Conservation (phyloP, 2,329 filamentous ascomycete genomes). For the Fusarium metavorans region DNA sequence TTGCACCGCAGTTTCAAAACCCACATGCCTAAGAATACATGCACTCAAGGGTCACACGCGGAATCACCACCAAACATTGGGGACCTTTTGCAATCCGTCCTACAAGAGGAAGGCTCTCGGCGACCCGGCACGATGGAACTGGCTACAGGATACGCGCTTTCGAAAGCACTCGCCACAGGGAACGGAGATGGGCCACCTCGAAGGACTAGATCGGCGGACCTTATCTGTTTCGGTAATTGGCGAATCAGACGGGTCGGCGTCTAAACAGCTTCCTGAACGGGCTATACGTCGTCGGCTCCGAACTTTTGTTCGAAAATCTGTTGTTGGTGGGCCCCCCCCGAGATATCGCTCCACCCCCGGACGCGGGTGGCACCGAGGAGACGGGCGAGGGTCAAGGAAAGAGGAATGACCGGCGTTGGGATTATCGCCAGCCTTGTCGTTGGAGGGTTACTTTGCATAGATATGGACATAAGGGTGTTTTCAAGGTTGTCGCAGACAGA, state of each 20-base stretch:
- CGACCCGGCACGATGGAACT: background rate
- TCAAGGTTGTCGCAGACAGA: background rate
- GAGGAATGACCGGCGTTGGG: background rate
- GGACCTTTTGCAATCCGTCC: conserved; percentile 1
- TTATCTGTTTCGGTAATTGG: conserved; percentile 4
- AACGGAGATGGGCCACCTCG: background rate
- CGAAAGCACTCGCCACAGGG: background rate
- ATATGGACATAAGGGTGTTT: background rate
- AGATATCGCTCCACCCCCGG: conserved; percentile 30
- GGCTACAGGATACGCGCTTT: background rate
- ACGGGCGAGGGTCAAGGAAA: conserved; percentile 11
- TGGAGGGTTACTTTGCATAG: conserved; percentile 19
- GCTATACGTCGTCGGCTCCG: conserved; percentile 8
- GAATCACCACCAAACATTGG: background rate
- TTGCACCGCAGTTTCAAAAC: background rate
- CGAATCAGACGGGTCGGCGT: background rate
- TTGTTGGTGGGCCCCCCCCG: background rate
- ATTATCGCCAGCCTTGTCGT: conserved; percentile 4
- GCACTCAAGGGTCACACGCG: background rate
- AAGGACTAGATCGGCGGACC: conserved; percentile 7
- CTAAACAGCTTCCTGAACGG: conserved; percentile 28
- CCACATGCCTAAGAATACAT: background rate
- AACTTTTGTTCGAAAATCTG: conserved; percentile 28
- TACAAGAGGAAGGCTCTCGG: background rate
- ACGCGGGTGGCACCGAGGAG: conserved; percentile 37